Conservation (phyloP, 1,139 yeast genomes). For the Taphrina flavorubra region DNA sequence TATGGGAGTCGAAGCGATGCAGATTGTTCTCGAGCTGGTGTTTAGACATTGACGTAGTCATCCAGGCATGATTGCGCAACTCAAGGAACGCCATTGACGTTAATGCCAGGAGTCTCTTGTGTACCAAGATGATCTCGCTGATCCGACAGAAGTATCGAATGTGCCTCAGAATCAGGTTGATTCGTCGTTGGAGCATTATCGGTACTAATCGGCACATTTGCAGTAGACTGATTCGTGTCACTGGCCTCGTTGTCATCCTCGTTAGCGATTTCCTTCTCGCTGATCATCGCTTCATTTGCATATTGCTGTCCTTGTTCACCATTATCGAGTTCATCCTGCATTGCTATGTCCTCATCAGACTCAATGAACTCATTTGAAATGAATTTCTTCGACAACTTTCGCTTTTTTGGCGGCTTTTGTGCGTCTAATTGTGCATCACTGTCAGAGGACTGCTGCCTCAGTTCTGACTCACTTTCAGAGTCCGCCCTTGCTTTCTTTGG, state of each 20-base stretch:
- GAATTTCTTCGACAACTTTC: constrained; percentile 25
- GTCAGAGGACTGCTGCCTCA: constrained; percentile 3
- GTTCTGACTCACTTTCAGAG: constrained; percentile 18
- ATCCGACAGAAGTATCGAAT: neutral
- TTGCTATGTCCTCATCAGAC: constrained; percentile 23
- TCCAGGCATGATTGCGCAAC: no score
- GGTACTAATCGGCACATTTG: constrained; percentile 3
- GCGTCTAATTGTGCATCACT: neutral
- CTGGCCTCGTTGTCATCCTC: neutral
- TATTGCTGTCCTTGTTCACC: constrained; percentile 11
- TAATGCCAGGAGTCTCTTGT: constrained; percentile 2
- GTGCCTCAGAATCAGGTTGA: constrained; percentile 5
- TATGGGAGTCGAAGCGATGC: no score
- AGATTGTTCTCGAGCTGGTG: no score
- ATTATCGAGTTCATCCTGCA: neutral
- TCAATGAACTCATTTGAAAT: constrained; percentile 21
- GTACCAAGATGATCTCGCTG: neutral
- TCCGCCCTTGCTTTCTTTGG: constrained; percentile 5
- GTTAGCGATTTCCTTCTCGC: constrained; percentile 3
- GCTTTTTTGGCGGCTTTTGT: constrained; percentile 13
- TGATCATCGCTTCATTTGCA: constrained; percentile 23
- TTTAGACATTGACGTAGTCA: no score
- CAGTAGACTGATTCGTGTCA: neutral
- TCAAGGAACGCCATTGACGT: neutral
- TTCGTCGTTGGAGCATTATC: constrained; percentile 13